phyloP scores from a whole-genome alignment of 345 rosid species.

The Ceriops decandra region DNA sequence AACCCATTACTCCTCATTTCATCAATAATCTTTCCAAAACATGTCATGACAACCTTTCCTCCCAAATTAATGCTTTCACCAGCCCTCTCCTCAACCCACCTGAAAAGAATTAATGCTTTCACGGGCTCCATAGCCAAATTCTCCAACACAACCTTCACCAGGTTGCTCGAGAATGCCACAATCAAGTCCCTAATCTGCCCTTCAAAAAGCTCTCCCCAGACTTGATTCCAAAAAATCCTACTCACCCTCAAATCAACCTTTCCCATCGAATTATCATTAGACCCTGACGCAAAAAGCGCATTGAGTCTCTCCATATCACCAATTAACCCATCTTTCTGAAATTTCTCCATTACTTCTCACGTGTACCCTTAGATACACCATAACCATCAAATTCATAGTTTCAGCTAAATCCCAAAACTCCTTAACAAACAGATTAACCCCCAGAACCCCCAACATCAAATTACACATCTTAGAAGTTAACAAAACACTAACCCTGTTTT shows the following conservation, averaged over 20 bases:
- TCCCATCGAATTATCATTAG: slow-evolving; percentile 44
- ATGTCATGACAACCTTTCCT: slow-evolving; percentile 70
- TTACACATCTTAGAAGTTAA: slow-evolving; percentile 66
- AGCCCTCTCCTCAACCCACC: slow-evolving; percentile 75
- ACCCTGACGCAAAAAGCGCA: slow-evolving; percentile 51
- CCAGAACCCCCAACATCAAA: slow-evolving; percentile 64
- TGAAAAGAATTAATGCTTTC: slow-evolving; percentile 68
- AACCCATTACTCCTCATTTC: slow-evolving; percentile 61
- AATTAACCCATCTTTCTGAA: slow-evolving; percentile 59
- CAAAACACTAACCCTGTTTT: slow-evolving; percentile 34
- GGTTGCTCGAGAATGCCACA: slow-evolving; percentile 43
- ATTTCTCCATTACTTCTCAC: slow-evolving; percentile 53
- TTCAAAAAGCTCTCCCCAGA: slow-evolving; percentile 74
- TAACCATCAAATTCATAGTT: slow-evolving; percentile 68
- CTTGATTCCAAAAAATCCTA: slow-evolving; percentile 59
- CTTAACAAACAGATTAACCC: slow-evolving; percentile 51
- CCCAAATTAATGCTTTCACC: slow-evolving; percentile 41
- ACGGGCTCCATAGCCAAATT: slow-evolving; percentile 58
- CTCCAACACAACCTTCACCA: slow-evolving; percentile 60
- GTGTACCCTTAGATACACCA: slow-evolving; percentile 60
- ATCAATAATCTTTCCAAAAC: slow-evolving; percentile 63
- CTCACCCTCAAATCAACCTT: slow-evolving; percentile 44
- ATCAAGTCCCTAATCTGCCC: slow-evolving; percentile 42
- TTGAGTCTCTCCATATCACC: slow-evolving; percentile 55
- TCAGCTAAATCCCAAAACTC: slow-evolving; percentile 78